Evolutionary conservation across 1,284 basidiomycete species (phyloP), one percentile per base, ranked within the genome.

Genomic region (Boletus semigastroideus): DNA sequence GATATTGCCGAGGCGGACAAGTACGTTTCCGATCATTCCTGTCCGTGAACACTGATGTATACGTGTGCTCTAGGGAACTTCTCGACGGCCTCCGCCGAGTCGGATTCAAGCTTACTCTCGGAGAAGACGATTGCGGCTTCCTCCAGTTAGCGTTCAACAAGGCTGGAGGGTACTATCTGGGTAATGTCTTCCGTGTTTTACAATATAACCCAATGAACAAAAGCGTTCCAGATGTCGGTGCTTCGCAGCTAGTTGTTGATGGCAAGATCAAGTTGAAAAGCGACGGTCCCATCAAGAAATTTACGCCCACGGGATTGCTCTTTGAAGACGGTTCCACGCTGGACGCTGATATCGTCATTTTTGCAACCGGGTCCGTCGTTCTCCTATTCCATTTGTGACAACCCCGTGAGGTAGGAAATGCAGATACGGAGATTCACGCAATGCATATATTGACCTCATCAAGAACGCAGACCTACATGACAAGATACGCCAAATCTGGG

Each of bases 201-300:
- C 30, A 16, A 14, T 7, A 36, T 9, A 31, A 13, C 20, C 1
- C 10, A 41, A 43, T 28, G 22, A 34, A 39, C n/a, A 3, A 20
- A n/a, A 22, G 2, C 22, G 34, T 9, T 33, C 10, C 74, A 73
- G 85, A 88, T 54, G 79, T 80, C 34, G 89, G 87, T 49, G 82
- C 78, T 20, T 82, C 80, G 52, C 77, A 84, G 62, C 67, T 81
- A 52, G 80, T 91, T 58, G 75, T 82, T 27, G 83, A 88, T 51
- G 81, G 83, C 27, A 83, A 86, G 61, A 89, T 92, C 70, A 88
- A 88, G 65, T 70, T 91, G 44, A 87, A 90, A 69, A 83, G 77
- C 59, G 84, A 84, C 48, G 77, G 74, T 41, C 71, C 76, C 49
- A 78, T 86, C 54, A 72, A 78, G 49, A 63, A 67, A 38, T 84